phyloP scores from a whole-genome alignment of 257 asterid species.

The Voacanga thouarsii region DNA sequence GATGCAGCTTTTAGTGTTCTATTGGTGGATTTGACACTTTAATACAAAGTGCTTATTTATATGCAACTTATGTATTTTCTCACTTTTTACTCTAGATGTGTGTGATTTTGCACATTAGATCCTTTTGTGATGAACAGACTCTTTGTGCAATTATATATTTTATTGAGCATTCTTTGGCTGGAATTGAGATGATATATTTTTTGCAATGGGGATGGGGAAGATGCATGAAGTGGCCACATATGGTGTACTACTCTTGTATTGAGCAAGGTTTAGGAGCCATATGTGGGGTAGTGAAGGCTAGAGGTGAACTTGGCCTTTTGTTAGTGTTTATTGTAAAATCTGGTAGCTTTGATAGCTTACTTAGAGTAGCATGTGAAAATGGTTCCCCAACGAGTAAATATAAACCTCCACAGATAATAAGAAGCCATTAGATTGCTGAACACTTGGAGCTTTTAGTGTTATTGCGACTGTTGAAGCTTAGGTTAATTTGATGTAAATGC shows the following conservation, averaged over 20 bases:
- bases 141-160: no score
- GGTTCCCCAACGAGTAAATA: slow-evolving; percentile 19
- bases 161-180: no score
- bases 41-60: background rate
- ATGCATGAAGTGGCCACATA: slow-evolving; percentile 21
- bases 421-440: slow-evolving; percentile 12
- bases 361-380: slow-evolving; percentile 7
- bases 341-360: slow-evolving; percentile 23
- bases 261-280: slow-evolving; percentile 31
- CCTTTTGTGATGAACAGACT: no score
- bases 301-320: slow-evolving; percentile 31
- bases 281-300: slow-evolving; percentile 29
- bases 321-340: slow-evolving; percentile 8
- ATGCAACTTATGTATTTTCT: background rate
- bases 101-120: background rate
- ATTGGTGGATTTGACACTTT: background rate
- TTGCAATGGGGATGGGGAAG: slow-evolving; percentile 19
- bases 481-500: background rate
- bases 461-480: background rate
- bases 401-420: slow-evolving; percentile 22
- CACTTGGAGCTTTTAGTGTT: slow-evolving; percentile 12
- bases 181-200: no score
- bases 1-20: background rate
- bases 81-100: background rate
- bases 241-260: slow-evolving; percentile 24